Percentiles rank a stretch among this genome's conserved stretches.
These are phyloP conservation scores for Sutorius eximius DNA, from an alignment of 1,284 basidiomycete species.

Conservation along the genomic window DNA sequence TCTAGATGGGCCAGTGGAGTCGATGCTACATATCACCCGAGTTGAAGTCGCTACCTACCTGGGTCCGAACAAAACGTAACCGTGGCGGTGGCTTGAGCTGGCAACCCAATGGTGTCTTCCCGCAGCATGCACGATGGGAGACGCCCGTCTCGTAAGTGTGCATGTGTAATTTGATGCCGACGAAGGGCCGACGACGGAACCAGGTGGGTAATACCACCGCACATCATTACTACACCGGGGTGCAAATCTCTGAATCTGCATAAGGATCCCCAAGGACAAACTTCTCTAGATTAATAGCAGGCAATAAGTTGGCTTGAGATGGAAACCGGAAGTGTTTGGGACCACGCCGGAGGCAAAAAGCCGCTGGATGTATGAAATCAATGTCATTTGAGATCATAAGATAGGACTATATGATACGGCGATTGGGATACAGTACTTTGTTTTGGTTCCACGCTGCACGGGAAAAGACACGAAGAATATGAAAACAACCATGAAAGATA, in stretches of 20 bases:
- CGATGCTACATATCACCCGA: neutral
- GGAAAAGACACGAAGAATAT: constrained; percentile 13
- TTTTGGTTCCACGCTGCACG: constrained; percentile 20
- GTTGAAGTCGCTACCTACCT: neutral
- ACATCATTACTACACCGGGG: neutral
- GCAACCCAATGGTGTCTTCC: neutral
- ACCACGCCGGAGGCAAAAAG: neutral
- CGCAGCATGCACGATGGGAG: neutral
- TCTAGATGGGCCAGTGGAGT: too few relatives aligned
- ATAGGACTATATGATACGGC: constrained; percentile 20
- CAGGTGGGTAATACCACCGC: neutral
- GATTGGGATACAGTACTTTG: constrained; percentile 23
- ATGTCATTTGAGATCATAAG: constrained; percentile 22
- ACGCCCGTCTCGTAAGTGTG: too few relatives aligned
- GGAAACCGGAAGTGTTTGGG: neutral
- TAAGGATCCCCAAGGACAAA: neutral
- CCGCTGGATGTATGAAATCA: constrained; percentile 1
- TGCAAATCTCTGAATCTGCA: neutral
- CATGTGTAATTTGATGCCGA: neutral
- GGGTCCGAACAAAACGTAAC: neutral
- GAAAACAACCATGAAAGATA: constrained; percentile 20
- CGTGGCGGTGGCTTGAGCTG: neutral
- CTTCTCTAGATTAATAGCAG: neutral
- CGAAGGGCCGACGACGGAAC: neutral
- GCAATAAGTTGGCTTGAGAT: neutral